Base-by-base conservation (phyloP, 352 stramenopile species). In the Globisporangium rhizosaccharum region DNA sequence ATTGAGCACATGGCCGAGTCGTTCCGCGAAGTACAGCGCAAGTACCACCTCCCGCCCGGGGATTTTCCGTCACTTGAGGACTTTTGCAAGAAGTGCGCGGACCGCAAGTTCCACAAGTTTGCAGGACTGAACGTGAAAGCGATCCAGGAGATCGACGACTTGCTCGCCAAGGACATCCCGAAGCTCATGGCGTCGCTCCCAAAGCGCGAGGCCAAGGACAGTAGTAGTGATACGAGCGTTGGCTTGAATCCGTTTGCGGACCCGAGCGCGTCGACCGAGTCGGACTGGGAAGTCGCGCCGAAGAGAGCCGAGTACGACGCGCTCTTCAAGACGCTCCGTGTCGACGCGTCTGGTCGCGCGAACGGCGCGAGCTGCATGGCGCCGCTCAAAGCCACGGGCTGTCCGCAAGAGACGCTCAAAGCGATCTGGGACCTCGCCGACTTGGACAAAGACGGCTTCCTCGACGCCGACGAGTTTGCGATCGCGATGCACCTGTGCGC, bases 11-110 rank as follows among this genome's bases (percentile, higher is more conserved):
- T 99, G 72, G 85, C 77, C 20, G 92, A 97, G 56, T 88, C 97
- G 33, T 99, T 99, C 67, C 88, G 94, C n/a, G 92, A 97, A 25
- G 91, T 99, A 37, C 89, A 98, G 66, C 97, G 97, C 59, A 98
- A 99, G 70, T 97, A 98, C 76, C 93, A 98, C 62, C 73, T 99
- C 26, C 87, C 90, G 12, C 90, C 91, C 14, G 96, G 96, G 28
- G 94, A 98, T 58, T 98, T 99, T 64, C 96, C 96, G 11, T 76
- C 96, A 60, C 57, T 98, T 23, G 80, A 97, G 5, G 84, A 96
- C 5, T 98, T 98, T 65, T 63, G 75, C 12, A 59, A 70, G 28
- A 85, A 94, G 46, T 87, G 96, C 25, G 56, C 74, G 4, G 78
- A 92, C 14, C 82, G 89, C 57, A 95, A 98, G 57, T 97, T 98